A percentile compares a stretch with the other conserved stretches of the same genome.
phyloP scores from a whole-genome alignment of 1,284 basidiomycete species.

The Ustilago crameri region DNA sequence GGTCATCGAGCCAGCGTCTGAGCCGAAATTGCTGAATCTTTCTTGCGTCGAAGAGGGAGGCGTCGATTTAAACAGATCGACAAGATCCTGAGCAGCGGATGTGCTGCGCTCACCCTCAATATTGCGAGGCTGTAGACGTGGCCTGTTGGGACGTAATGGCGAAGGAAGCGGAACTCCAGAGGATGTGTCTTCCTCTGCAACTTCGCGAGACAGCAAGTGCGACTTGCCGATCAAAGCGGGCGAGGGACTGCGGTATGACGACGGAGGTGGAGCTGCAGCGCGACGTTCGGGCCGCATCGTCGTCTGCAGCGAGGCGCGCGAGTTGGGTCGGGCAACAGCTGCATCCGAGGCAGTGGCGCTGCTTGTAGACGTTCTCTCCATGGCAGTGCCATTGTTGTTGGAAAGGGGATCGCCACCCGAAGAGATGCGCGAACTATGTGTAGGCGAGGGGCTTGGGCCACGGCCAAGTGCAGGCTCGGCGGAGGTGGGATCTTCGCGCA shows the following conservation, averaged over 20 bases:
- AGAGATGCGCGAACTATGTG: slow-evolving; percentile 8
- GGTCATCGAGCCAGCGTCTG: slow-evolving; percentile 15
- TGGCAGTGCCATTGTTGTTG: neutral
- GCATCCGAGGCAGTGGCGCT: slow-evolving; percentile 15
- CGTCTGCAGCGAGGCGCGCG: slow-evolving; percentile 31
- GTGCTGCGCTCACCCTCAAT: slow-evolving; percentile 17
- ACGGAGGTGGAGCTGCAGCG: slow-evolving; percentile 37
- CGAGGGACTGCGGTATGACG: slow-evolving; percentile 46
- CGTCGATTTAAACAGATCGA: slow-evolving; percentile 53
- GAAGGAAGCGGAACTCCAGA: slow-evolving; percentile 2
- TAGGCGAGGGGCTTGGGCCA: slow-evolving; percentile 17
- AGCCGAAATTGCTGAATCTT: slow-evolving; percentile 18
- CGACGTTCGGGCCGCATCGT: slow-evolving; percentile 35
- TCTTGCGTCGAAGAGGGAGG: slow-evolving; percentile 42
- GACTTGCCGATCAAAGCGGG: slow-evolving; percentile 20
- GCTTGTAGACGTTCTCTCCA: slow-evolving; percentile 12
- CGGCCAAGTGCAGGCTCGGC: slow-evolving; percentile 10
- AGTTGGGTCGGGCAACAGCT: slow-evolving; percentile 23
- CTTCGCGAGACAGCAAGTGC: slow-evolving; percentile 20
- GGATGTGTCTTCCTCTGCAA: slow-evolving; percentile 16
- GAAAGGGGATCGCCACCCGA: slow-evolving; percentile 4
- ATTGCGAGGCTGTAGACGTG: slow-evolving; percentile 46
- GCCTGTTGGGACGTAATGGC: slow-evolving; percentile 8
- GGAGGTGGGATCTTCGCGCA: slow-evolving; percentile 19
- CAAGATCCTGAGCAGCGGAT: slow-evolving; percentile 38